A percentile compares a stretch with the other conserved stretches of the same genome.
phyloP scores from a whole-genome alignment of 805 yeast species.

The Candida xiaguanensis region DNA sequence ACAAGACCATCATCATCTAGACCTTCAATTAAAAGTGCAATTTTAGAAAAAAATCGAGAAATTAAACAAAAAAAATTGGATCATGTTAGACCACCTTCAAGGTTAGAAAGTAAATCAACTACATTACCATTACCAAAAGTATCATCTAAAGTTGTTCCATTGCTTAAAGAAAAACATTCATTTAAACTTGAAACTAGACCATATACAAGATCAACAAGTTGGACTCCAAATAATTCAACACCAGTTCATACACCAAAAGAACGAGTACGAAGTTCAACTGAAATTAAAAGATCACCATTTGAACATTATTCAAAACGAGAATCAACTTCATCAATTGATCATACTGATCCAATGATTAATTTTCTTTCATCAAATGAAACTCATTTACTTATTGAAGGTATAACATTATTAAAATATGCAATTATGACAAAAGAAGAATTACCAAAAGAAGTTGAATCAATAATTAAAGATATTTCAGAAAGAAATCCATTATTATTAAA shows the following conservation, averaged over 20 bases:
- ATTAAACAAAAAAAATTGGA: constrained; percentile 16
- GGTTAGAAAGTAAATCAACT: background rate
- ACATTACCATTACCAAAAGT: constrained; percentile 3
- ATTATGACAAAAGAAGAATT: constrained; percentile 33
- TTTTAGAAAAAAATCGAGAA: constrained; percentile 41
- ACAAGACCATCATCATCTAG: constrained; percentile 22
- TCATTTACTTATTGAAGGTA: constrained; percentile 31
- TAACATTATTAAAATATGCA: constrained; percentile 34
- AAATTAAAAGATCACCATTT: background rate
- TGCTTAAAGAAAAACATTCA: background rate
- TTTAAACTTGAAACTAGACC: background rate
- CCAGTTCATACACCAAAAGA: background rate
- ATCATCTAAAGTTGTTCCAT: background rate
- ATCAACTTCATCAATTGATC: constrained; percentile 11
- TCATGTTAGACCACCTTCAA: constrained; percentile 5
- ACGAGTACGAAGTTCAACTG: constrained; percentile 4
- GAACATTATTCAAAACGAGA: background rate
- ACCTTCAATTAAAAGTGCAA: constrained; percentile 48
- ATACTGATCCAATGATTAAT: constrained; percentile 32
- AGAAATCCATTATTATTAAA: constrained; percentile 25
- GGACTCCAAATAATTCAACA: constrained; percentile 4
- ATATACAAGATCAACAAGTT: constrained; percentile 2
- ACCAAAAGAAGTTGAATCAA: constrained; percentile 18
- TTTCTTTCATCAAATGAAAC: constrained; percentile 31
- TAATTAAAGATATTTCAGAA: constrained; percentile 26